Conservation (phyloP, 148 eudicot genomes). For the Fagopyrum esculentum region DNA sequence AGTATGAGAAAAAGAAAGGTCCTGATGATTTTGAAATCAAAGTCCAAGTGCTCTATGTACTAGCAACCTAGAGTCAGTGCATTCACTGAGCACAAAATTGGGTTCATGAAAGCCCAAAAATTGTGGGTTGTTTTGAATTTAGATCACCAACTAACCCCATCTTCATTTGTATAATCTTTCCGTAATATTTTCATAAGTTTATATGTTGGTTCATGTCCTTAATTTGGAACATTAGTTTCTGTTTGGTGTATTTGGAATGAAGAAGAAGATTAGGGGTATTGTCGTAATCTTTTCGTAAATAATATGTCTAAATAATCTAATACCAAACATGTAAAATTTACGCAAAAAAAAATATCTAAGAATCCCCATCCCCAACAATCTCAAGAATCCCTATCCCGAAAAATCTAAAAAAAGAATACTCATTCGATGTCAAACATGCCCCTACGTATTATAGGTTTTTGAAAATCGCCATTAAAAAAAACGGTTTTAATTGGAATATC, state of each 20-base stretch:
- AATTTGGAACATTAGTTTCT: not conserved
- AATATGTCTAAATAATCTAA: too few relatives aligned
- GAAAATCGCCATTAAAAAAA: too few relatives aligned
- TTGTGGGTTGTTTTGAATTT: conserved; percentile 47
- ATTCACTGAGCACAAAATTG: conserved; percentile 27
- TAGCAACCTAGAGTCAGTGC: conserved; percentile 28
- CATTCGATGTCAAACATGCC: too few relatives aligned
- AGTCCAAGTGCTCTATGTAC: conserved; percentile 20
- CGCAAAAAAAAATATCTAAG: too few relatives aligned
- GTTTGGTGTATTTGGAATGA: not conserved
- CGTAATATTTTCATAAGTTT: not conserved
- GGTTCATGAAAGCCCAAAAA: conserved; percentile 55
- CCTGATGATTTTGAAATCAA: conserved; percentile 47
- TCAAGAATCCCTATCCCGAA: too few relatives aligned
- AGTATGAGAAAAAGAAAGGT: conserved; percentile 84
- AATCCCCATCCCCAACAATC: too few relatives aligned
- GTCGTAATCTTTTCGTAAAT: too few relatives aligned
- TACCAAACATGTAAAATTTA: too few relatives aligned
- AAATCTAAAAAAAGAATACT: too few relatives aligned
- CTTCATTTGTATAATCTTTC: conserved; percentile 64
- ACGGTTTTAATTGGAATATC: too few relatives aligned
- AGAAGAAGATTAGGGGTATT: too few relatives aligned
- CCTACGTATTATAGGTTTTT: too few relatives aligned
- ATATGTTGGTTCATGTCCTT: not conserved
- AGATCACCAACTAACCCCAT: conserved; percentile 78